Conservation (phyloP, 345 rosid genomes). For the Moringa oleifera region DNA sequence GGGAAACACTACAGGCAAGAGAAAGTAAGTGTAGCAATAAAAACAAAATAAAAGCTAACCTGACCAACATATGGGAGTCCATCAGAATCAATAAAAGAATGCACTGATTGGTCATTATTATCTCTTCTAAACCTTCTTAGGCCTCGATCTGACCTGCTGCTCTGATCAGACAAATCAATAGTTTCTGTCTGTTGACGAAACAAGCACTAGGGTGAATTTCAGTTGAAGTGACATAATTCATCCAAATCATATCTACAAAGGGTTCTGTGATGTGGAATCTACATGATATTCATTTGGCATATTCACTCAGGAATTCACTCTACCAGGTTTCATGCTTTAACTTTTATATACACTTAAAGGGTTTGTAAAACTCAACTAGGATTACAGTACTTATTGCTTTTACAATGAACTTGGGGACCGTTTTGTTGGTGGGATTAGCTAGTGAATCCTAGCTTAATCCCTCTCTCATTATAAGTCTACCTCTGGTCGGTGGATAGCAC, state of each 20-base stretch:
- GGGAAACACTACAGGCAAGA: neutral
- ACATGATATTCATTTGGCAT: too few relatives aligned
- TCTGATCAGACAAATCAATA: slow-evolving; percentile 60
- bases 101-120: slow-evolving; percentile 37
- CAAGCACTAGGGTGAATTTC: neutral
- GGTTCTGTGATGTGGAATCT: too few relatives aligned
- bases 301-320: too few relatives aligned
- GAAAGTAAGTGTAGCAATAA: slow-evolving; percentile 1
- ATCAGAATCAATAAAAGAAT: slow-evolving; percentile 66
- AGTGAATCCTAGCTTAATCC: too few relatives aligned
- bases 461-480: too few relatives aligned
- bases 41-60: slow-evolving; percentile 34
- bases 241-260: neutral
- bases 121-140: slow-evolving; percentile 54
- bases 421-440: too few relatives aligned
- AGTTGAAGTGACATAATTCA: slow-evolving; percentile 12
- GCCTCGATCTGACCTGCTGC: slow-evolving; percentile 39
- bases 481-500: too few relatives aligned
- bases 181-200: slow-evolving; percentile 67
- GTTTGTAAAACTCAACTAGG: too few relatives aligned
- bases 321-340: too few relatives aligned
- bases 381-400: too few relatives aligned
- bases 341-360: too few relatives aligned
- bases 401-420: too few relatives aligned
- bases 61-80: slow-evolving; percentile 96